These are phyloP conservation scores for Entrophospora sp. DNA, from an alignment of 192 early-diverging fungal species.

Conservation along the genomic window DNA sequence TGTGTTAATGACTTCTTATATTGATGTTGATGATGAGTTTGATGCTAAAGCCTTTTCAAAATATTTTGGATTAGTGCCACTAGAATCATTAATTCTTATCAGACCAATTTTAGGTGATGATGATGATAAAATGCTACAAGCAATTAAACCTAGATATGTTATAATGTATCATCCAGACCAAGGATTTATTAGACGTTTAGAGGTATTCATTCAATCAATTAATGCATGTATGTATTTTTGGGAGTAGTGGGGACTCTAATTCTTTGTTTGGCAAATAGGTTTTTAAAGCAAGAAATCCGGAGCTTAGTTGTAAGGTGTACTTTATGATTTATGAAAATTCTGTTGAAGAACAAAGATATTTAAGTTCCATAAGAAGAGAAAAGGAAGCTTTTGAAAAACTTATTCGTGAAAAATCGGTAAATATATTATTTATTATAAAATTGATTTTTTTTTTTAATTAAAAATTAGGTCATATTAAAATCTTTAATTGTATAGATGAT, in stretches of 20 bases:
- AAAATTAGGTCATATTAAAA: not conserved
- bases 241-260: not conserved
- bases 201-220: conserved; percentile 36
- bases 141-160: conserved; percentile 65
- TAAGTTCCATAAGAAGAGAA: conserved; percentile 76
- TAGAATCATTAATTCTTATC: conserved; percentile 42
- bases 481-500: conserved; percentile 44
- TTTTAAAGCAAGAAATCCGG: conserved; percentile 44
- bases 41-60: conserved; percentile 34
- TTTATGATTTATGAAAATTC: conserved; percentile 93
- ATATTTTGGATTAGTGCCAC: conserved; percentile 38
- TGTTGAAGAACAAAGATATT: conserved; percentile 87
- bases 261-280: conserved; percentile 31
- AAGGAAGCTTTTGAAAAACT: conserved; percentile 91
- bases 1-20: not conserved
- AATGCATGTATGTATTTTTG: not conserved
- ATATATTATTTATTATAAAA: not conserved
- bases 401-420: conserved; percentile 78
- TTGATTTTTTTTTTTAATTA: not conserved
- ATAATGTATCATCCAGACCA: conserved; percentile 89
- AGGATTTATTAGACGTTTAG: conserved; percentile 79
- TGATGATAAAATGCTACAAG: conserved; percentile 57
- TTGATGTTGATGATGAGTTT: conserved; percentile 34
- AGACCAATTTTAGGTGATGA: conserved; percentile 51
- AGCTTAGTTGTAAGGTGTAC: conserved; percentile 61